Conservation (phyloP, 2,329 filamentous ascomycete genomes). For the Trichoderma sp. region DNA sequence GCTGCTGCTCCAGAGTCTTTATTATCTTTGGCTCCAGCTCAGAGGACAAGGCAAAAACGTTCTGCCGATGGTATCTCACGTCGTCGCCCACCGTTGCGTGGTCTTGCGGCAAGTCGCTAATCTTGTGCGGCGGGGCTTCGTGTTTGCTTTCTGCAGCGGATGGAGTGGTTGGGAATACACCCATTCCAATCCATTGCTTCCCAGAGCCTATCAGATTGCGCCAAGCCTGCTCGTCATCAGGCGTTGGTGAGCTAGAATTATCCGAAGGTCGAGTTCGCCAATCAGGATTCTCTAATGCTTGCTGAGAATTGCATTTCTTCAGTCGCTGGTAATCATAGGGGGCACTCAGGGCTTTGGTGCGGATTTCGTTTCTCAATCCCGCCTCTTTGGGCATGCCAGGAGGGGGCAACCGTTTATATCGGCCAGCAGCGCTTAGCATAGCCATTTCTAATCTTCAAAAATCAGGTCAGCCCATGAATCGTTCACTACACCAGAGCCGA, state of each 20-base stretch:
- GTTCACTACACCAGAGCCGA: neutral
- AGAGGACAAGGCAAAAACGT: neutral
- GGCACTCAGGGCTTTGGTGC: neutral
- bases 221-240: neutral
- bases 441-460: neutral
- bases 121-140: neutral
- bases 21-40: neutral
- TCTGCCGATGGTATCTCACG: neutral
- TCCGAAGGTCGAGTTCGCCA: conserved; percentile 31
- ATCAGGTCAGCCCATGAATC: neutral
- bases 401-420: neutral
- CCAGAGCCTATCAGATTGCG: neutral
- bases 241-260: conserved; percentile 5
- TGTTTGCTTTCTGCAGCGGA: neutral
- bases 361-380: neutral
- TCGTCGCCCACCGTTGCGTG: neutral
- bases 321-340: conserved; percentile 11
- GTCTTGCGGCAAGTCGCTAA: neutral
- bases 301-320: conserved; percentile 24
- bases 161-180: neutral
- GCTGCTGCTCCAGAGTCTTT: neutral
- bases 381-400: neutral
- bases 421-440: neutral
- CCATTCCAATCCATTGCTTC: neutral
- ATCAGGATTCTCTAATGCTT: conserved; percentile 37